Percentiles rank a stretch among this genome's conserved stretches.
Evolutionary conservation across 1,284 basidiomycete genomes (phyloP).

Genomic region (Melampsora medusae): DNA sequence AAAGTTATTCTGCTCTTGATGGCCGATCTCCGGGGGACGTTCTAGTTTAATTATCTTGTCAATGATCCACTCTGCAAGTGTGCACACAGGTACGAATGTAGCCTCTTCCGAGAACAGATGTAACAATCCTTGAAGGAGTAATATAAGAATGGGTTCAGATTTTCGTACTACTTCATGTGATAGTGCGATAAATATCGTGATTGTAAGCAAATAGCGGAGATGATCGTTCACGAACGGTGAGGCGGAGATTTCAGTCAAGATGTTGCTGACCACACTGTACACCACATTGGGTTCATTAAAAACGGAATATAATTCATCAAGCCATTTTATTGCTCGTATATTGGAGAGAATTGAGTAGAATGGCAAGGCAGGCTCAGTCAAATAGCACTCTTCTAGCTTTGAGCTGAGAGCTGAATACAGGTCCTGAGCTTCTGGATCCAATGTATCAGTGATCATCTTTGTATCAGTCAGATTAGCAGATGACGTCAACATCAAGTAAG

Average conservation of each 20-base stretch:
- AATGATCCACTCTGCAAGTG: slow-evolving; percentile 28
- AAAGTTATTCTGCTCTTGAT: slow-evolving; percentile 18
- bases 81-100: slow-evolving; percentile 32
- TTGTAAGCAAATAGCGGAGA: slow-evolving; percentile 68
- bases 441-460: slow-evolving; percentile 5
- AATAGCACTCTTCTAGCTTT: slow-evolving; percentile 8
- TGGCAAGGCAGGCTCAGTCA: slow-evolving; percentile 35
- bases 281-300: slow-evolving; percentile 55
- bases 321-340: slow-evolving; percentile 33
- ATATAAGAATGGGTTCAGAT: slow-evolving; percentile 58
- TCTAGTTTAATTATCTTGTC: slow-evolving; percentile 16
- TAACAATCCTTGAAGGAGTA: slow-evolving; percentile 25
- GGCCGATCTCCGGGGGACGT: neutral
- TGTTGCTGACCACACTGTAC: slow-evolving; percentile 72
- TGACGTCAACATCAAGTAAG: slow-evolving; percentile 16
- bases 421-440: slow-evolving; percentile 28
- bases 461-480: slow-evolving; percentile 12
- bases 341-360: slow-evolving; percentile 29
- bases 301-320: slow-evolving; percentile 23
- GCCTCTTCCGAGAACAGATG: slow-evolving; percentile 29
- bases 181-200: slow-evolving; percentile 69
- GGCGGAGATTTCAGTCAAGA: slow-evolving; percentile 68
- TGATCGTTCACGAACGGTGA: slow-evolving; percentile 84
- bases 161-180: slow-evolving; percentile 59
- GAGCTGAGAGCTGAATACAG: slow-evolving; percentile 26